Conservation (phyloP, 2,329 filamentous ascomycete genomes). For the Venturia effusa region DNA sequence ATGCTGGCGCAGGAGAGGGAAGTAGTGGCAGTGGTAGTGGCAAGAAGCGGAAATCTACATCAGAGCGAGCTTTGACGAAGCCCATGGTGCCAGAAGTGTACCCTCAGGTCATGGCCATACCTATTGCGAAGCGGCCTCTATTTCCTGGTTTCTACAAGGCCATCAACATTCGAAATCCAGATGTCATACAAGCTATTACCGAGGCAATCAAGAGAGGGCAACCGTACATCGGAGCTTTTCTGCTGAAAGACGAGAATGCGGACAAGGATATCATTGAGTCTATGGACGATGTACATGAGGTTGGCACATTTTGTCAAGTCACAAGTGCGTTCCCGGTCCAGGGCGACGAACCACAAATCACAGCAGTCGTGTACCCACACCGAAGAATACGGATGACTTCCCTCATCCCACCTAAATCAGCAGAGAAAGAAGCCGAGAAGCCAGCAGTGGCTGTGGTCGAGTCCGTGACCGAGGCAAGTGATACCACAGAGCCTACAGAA, state of each 20-base stretch:
- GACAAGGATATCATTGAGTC: slow-evolving; percentile 91
- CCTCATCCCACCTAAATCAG: slow-evolving; percentile 56
- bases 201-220: slow-evolving; percentile 96
- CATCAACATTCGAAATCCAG: slow-evolving; percentile 87
- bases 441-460: slow-evolving; percentile 29
- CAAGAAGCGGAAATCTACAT: slow-evolving; percentile 65
- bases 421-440: slow-evolving; percentile 23
- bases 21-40: slow-evolving; percentile 44
- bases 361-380: slow-evolving; percentile 91
- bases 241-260: slow-evolving; percentile 92
- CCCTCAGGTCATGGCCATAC: slow-evolving; percentile 94
- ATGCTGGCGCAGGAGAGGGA: slow-evolving; percentile 40
- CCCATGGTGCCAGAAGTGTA: slow-evolving; percentile 88
- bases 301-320: slow-evolving; percentile 94
- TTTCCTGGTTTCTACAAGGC: slow-evolving; percentile 99
- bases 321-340: slow-evolving; percentile 90
- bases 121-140: slow-evolving; percentile 82
- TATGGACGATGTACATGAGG: slow-evolving; percentile 83
- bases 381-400: slow-evolving; percentile 84
- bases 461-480: slow-evolving; percentile 34
- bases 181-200: slow-evolving; percentile 82
- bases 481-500: background rate
- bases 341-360: slow-evolving; percentile 74
- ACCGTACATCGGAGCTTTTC: slow-evolving; percentile 91
- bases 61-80: slow-evolving; percentile 66